Conservation (phyloP, 2,329 filamentous ascomycete species). For the Colletotrichum plurivorum region DNA sequence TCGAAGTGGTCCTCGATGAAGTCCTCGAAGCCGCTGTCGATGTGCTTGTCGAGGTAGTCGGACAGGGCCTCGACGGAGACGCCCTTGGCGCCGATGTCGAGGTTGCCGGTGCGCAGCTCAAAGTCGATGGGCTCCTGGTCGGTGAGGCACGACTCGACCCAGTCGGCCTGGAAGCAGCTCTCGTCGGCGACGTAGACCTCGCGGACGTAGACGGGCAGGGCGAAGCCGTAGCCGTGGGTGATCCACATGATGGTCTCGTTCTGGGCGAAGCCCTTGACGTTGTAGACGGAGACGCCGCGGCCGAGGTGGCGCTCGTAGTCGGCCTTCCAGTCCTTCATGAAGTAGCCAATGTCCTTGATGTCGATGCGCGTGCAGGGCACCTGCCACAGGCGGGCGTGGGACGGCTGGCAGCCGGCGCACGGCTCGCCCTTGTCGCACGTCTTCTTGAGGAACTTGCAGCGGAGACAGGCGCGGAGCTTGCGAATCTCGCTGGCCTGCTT, state of each 20-base stretch:
- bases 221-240: constrained; percentile 95
- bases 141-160: constrained; percentile 83
- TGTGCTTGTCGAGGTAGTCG: constrained; percentile 95
- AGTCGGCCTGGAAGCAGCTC: constrained; percentile 93
- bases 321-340: constrained; percentile 99
- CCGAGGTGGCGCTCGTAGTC: constrained; percentile 94
- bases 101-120: constrained; percentile 87
- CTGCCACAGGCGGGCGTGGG: constrained; percentile 95
- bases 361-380: constrained; percentile 98
- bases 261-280: constrained; percentile 87
- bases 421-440: constrained; percentile 98
- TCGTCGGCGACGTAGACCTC: constrained; percentile 95
- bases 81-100: constrained; percentile 91
- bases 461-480: constrained; percentile 91
- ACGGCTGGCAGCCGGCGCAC: constrained; percentile 94
- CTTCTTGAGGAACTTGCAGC: constrained; percentile 99
- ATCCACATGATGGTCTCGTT: constrained; percentile 86
- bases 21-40: constrained; percentile 90
- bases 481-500: constrained; percentile 98
- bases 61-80: constrained; percentile 85
- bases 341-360: constrained; percentile 98
- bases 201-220: constrained; percentile 91
- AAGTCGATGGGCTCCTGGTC: constrained; percentile 83
- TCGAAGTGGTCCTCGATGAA: constrained; percentile 98
- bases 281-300: constrained; percentile 90